Evolutionary conservation across 768 basidiomycete species (phyloP).

Genomic region (Leccinum rimulosum): DNA sequence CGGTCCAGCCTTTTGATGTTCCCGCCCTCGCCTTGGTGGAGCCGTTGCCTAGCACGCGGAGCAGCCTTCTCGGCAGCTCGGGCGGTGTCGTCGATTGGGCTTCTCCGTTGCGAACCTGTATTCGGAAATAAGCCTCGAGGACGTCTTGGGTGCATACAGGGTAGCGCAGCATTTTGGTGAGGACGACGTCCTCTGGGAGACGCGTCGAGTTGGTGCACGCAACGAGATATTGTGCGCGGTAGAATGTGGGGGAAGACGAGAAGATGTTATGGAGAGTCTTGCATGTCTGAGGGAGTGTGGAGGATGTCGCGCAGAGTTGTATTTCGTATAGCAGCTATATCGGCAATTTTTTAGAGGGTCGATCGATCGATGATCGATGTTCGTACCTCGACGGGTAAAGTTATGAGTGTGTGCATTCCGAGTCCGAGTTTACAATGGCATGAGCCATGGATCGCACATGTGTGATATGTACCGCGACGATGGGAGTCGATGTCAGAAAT

Average conservation of each 20-base stretch:
- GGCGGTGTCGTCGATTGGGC: constrained; percentile 20
- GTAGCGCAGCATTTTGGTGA: constrained; percentile 49
- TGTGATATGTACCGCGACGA: background rate
- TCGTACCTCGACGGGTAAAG: constrained; percentile 38
- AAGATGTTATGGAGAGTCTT: constrained; percentile 54
- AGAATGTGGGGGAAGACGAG: constrained; percentile 50
- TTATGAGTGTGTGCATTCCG: constrained; percentile 22
- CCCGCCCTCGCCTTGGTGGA: background rate
- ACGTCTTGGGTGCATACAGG: constrained; percentile 38
- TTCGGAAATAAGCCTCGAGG: constrained; percentile 46
- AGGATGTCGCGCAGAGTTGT: constrained; percentile 67
- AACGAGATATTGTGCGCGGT: constrained; percentile 67
- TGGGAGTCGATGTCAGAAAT: background rate
- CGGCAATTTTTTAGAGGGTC: constrained; percentile 4
- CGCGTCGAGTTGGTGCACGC: constrained; percentile 26
- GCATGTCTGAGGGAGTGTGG: constrained; percentile 58
- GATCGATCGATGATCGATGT: background rate
- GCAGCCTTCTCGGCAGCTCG: constrained; percentile 66
- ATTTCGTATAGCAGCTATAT: constrained; percentile 76
- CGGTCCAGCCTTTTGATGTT: constrained; percentile 37
- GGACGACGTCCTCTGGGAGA: constrained; percentile 19
- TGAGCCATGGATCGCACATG: background rate
- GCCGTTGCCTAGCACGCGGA: constrained; percentile 47
- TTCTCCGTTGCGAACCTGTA: background rate
- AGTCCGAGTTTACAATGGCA: background rate